phyloP scores from a whole-genome alignment of 192 early-diverging fungal species.

The Pilobolus umbonatus region DNA sequence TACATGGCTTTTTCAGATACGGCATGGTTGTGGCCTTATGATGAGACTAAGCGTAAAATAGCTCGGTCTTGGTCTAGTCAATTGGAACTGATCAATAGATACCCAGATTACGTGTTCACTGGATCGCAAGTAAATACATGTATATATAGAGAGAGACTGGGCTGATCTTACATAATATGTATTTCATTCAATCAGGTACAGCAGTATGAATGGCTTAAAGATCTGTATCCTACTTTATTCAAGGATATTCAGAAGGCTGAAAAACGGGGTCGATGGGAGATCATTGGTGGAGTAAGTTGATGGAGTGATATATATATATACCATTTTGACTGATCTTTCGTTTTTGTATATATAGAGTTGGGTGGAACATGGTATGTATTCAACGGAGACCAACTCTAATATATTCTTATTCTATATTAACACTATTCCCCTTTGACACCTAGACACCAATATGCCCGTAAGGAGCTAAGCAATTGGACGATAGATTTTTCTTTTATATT shows the following conservation, averaged over 20 bases:
- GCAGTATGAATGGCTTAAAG: constrained; percentile 92
- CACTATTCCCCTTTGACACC: constrained; percentile 13
- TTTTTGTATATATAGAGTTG: constrained; percentile 60
- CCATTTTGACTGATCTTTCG: neutral
- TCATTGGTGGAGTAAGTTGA: constrained; percentile 74
- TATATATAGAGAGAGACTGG: neutral
- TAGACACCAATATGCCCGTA: constrained; percentile 93
- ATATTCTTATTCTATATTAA: neutral
- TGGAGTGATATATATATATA: neutral
- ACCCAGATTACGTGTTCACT: constrained; percentile 86
- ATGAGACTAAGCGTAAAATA: constrained; percentile 94
- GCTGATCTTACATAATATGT: neutral
- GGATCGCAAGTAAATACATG: constrained; percentile 65
- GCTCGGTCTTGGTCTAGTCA: constrained; percentile 82
- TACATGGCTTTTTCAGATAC: constrained; percentile 48
- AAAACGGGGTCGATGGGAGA: constrained; percentile 77
- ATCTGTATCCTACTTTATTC: constrained; percentile 83
- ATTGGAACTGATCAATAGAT: constrained; percentile 75
- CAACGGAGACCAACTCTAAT: neutral
- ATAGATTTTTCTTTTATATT: too few species aligned
- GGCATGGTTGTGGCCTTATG: constrained; percentile 97
- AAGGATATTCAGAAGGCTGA: constrained; percentile 65
- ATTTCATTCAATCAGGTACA: too few species aligned
- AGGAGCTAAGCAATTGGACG: too few species aligned
- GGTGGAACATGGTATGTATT: constrained; percentile 67